phyloP scores from a whole-genome alignment of 2,329 filamentous ascomycete species.

The Rhynchosporium secalis region DNA sequence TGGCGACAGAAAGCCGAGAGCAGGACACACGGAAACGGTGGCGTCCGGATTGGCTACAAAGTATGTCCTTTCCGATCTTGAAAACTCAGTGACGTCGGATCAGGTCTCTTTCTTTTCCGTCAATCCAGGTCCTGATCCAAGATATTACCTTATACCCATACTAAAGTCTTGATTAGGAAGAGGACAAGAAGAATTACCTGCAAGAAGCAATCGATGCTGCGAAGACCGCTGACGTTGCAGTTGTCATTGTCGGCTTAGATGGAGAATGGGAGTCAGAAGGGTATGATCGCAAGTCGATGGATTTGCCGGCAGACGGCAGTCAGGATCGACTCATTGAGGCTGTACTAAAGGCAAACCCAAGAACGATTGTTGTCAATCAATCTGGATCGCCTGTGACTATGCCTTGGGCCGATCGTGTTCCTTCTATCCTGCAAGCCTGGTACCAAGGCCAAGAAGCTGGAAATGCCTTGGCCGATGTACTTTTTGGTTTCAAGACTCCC shows the following conservation, averaged over 20 bases:
- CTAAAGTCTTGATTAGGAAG: slow-evolving; percentile 46
- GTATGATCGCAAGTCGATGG: slow-evolving; percentile 64
- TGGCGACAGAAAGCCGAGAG: slow-evolving; percentile 58
- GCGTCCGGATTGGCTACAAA: slow-evolving; percentile 68
- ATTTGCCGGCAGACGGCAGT: slow-evolving; percentile 55
- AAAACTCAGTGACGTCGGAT: too few species aligned
- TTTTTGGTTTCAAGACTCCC: slow-evolving; percentile 64
- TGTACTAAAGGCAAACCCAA: slow-evolving; percentile 61
- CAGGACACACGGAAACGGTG: slow-evolving; percentile 66
- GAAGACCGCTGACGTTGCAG: slow-evolving; percentile 62
- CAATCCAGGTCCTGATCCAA: too few species aligned
- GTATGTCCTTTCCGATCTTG: too few species aligned
- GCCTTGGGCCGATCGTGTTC: slow-evolving; percentile 67
- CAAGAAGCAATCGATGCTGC: slow-evolving; percentile 65
- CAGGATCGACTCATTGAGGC: slow-evolving; percentile 65
- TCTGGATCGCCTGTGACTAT: slow-evolving; percentile 68
- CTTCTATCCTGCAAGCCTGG: slow-evolving; percentile 70
- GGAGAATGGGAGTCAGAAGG: slow-evolving; percentile 77
- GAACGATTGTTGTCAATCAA: slow-evolving; percentile 68
- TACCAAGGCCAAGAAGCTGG: slow-evolving; percentile 71
- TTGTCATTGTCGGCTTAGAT: slow-evolving; percentile 69
- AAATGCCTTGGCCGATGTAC: slow-evolving; percentile 65
- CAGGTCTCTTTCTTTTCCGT: too few species aligned
- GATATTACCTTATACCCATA: too few species aligned
- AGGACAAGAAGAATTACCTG: slow-evolving; percentile 60